A percentile compares a stretch with the other conserved stretches of the same genome.
phyloP scores from a whole-genome alignment of 2,329 filamentous ascomycete genomes.

The Simplicillium sp. region DNA sequence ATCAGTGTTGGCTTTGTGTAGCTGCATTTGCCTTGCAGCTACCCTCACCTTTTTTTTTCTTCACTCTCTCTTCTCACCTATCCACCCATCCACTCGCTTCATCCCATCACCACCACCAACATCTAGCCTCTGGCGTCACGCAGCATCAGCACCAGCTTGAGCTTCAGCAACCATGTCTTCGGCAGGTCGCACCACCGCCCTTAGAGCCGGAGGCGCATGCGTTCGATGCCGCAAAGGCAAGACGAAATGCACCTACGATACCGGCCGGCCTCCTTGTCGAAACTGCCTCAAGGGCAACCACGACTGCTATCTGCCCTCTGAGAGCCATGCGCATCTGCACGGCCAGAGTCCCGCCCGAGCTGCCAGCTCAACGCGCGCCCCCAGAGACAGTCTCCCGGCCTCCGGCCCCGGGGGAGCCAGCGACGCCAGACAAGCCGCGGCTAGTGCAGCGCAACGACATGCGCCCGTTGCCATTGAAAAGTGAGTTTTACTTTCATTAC shows the following conservation, averaged over 20 bases:
- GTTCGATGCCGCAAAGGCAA: constrained; percentile 56
- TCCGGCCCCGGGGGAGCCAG: constrained; percentile 34
- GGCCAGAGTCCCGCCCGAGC: constrained; percentile 47
- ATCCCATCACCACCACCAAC: not conserved
- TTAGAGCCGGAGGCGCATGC: constrained; percentile 51
- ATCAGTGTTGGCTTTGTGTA: not conserved
- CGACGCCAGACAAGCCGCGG: constrained; percentile 32
- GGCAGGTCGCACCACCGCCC: constrained; percentile 47
- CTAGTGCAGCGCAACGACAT: constrained; percentile 36
- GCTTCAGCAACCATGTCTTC: constrained; percentile 28
- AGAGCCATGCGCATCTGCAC: constrained; percentile 50
- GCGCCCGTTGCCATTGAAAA: constrained; percentile 40
- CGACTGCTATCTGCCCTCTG: constrained; percentile 52
- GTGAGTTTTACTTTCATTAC: constrained; percentile 37
- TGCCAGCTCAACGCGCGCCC: constrained; percentile 35
- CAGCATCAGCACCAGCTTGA: too few relatives aligned
- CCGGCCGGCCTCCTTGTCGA: constrained; percentile 51
- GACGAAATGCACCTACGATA: constrained; percentile 55
- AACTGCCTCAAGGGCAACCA: constrained; percentile 57
- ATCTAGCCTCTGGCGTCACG: not conserved
- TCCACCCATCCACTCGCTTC: too few relatives aligned
- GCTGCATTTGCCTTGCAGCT: not conserved
- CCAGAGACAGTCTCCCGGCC: constrained; percentile 44
- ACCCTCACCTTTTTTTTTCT: not conserved
- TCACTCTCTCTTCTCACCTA: not conserved